A percentile compares a stretch with the other conserved stretches of the same genome.
These are phyloP conservation scores for Themeda triandra DNA, from an alignment of 176 grass and related monocot genomes.

Conservation along the genomic window DNA sequence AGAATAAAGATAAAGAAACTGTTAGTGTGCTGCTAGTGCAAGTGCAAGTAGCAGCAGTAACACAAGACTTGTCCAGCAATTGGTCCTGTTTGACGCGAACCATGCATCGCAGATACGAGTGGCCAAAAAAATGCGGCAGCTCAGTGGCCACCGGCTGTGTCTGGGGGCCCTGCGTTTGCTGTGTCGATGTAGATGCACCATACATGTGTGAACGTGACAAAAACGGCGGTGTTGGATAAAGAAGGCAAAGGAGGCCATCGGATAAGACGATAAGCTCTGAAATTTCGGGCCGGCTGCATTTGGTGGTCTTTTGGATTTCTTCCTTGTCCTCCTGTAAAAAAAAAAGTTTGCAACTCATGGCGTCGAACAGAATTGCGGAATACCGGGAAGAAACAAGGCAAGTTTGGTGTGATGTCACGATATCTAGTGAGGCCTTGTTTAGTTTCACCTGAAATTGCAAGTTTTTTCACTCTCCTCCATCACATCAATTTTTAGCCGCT, in stretches of 20 bases:
- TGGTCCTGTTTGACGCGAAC: background rate
- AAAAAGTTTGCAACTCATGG: no score
- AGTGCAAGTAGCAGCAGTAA: background rate
- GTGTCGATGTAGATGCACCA: background rate
- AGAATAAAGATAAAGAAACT: background rate
- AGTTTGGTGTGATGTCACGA: no score
- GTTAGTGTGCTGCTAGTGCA: background rate
- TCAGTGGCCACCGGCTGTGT: background rate
- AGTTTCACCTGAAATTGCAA: no score
- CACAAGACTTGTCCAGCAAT: background rate
- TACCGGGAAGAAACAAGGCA: no score
- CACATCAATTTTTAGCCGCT: no score
- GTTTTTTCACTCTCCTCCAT: no score
- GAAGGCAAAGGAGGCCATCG: background rate
- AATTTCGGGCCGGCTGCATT: background rate
- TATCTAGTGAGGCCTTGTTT: no score
- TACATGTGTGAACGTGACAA: conserved; percentile 10
- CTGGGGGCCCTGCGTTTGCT: background rate
- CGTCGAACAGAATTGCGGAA: no score
- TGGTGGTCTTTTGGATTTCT: background rate
- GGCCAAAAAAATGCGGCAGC: background rate
- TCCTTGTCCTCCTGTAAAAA: no score
- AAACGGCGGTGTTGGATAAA: conserved; percentile 7
- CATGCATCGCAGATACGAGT: background rate
- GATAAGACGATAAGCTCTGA: conserved; percentile 48